phyloP scores from a whole-genome alignment of 305 asterid species.

The Fraxinus xanthoxyloides region DNA sequence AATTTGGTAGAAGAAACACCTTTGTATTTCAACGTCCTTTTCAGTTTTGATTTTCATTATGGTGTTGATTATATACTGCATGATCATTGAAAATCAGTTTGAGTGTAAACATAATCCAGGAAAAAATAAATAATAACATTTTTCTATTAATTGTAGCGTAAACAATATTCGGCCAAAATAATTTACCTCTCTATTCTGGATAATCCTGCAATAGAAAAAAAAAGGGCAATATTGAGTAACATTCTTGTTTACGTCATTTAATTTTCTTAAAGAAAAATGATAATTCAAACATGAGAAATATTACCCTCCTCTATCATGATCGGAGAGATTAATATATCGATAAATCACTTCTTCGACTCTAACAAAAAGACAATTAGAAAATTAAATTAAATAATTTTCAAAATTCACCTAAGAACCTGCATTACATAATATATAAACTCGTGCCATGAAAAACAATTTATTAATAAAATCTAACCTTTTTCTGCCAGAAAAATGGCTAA shows the following conservation, averaged over 20 bases:
- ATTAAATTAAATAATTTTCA: not conserved
- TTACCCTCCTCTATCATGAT: slow-evolving; percentile 71
- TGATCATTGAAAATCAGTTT: not conserved
- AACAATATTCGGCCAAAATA: not conserved
- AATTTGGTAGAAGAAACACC: slow-evolving; percentile 26
- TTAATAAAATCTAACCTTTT: slow-evolving; percentile 43
- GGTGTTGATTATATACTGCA: slow-evolving; percentile 62
- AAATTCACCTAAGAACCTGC: not conserved
- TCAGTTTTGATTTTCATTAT: slow-evolving; percentile 51
- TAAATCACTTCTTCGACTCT: slow-evolving; percentile 74
- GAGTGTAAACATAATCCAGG: not conserved
- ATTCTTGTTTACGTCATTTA: not conserved
- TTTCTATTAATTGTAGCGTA: not conserved
- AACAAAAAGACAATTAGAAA: not conserved
- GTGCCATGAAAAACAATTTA: not conserved
- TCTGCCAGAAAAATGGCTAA: slow-evolving; percentile 73
- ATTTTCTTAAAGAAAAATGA: not conserved
- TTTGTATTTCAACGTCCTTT: slow-evolving; percentile 54
- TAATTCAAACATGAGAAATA: not conserved
- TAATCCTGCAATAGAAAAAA: slow-evolving; percentile 33
- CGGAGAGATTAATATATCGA: slow-evolving; percentile 56
- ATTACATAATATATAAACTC: not conserved
- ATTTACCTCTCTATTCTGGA: slow-evolving; percentile 56
- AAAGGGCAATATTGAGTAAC: not conserved
- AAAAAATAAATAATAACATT: not conserved